phyloP scores from a whole-genome alignment of 345 rosid genomes.

The Rhodomyrtus tomentosa region DNA sequence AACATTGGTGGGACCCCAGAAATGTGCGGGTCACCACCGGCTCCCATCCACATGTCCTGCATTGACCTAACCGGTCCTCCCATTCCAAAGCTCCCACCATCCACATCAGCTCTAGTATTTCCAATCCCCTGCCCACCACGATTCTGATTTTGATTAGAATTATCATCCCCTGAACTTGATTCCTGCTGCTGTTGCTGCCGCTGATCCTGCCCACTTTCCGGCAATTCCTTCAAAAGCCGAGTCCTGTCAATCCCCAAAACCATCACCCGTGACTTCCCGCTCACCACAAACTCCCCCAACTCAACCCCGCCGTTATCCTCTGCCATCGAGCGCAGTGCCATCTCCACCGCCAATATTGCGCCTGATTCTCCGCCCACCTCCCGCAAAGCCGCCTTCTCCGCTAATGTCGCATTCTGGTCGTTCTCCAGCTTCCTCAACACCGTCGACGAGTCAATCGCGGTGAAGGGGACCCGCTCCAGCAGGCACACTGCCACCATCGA shows the following conservation, averaged over 20 bases:
- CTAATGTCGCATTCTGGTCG: slow-evolving; percentile 45
- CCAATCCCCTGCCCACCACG: slow-evolving; percentile 2
- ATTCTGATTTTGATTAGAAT: slow-evolving; percentile 6
- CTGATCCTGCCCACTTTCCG: slow-evolving; percentile 42
- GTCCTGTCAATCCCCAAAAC: slow-evolving; percentile 65
- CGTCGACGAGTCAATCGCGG: slow-evolving; percentile 66
- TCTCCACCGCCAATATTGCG: slow-evolving; percentile 66
- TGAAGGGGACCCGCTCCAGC: slow-evolving; percentile 70
- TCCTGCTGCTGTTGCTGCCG: slow-evolving; percentile 15
- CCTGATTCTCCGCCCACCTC: slow-evolving; percentile 86
- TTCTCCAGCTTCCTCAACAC: slow-evolving; percentile 87
- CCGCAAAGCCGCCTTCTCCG: slow-evolving; percentile 70
- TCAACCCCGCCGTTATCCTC: slow-evolving; percentile 82
- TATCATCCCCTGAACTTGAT: slow-evolving; percentile 5
- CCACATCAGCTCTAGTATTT: slow-evolving; percentile 11
- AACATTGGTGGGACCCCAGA: slow-evolving; percentile 5
- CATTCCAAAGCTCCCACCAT: slow-evolving; percentile 17
- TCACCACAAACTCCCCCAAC: slow-evolving; percentile 69
- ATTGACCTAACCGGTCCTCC: slow-evolving; percentile 30
- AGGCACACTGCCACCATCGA: slow-evolving; percentile 87
- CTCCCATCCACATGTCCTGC: slow-evolving; percentile 58
- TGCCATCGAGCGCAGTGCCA: slow-evolving; percentile 70
- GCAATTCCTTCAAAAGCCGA: slow-evolving; percentile 64
- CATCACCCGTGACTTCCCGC: slow-evolving; percentile 83
- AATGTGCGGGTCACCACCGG: slow-evolving; percentile 27